These are phyloP conservation scores for Melaleuca alternifolia DNA, from an alignment of 345 rosid species.

Conservation along the genomic window DNA sequence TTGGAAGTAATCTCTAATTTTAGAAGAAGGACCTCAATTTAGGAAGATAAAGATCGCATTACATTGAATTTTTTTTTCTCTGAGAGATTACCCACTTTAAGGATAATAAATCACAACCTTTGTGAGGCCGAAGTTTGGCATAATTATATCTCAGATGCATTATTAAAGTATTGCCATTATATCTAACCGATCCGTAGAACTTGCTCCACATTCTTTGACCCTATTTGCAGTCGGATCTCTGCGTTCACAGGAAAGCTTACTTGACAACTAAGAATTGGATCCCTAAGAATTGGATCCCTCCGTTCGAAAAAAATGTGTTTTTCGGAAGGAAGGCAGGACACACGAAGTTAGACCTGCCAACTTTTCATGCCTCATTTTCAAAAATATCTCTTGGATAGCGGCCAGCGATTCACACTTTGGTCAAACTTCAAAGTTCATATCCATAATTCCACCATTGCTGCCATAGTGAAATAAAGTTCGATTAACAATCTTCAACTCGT, in stretches of 20 bases:
- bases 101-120: not conserved
- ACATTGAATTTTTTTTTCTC: not conserved
- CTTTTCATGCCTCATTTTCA: not conserved
- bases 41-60: not conserved
- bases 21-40: not conserved
- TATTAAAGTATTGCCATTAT: not conserved
- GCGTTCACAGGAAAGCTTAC: not conserved
- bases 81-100: not conserved
- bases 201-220: not conserved
- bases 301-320: not conserved
- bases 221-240: not conserved
- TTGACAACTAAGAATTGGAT: not conserved
- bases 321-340: not conserved
- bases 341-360: not conserved
- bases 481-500: not conserved
- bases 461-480: not conserved
- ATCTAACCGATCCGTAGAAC: not conserved
- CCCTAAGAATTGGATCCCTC: not conserved
- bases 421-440: not conserved
- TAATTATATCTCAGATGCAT: not conserved
- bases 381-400: not conserved
- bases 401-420: not conserved
- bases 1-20: not conserved
- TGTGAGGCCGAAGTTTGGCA: not conserved
- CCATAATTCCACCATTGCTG: not conserved